Percentiles rank a stretch among this genome's conserved stretches.
phyloP scores from a whole-genome alignment of 805 yeast species.

The Cyberlindnera suaveolens region DNA sequence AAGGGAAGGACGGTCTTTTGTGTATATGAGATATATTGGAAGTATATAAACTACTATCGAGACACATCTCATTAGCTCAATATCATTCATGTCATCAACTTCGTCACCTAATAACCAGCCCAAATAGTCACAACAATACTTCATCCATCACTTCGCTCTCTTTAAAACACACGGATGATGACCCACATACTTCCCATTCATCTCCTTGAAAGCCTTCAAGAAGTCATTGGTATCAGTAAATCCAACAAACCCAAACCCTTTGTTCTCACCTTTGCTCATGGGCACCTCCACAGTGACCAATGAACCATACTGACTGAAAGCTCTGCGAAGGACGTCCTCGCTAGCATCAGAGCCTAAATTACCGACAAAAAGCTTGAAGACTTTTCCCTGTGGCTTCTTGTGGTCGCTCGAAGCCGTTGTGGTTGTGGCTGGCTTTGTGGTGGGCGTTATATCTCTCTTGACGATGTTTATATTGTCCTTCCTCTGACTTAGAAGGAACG shows the following conservation, averaged over 20 bases:
- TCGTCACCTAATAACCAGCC: background rate
- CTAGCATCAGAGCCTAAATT: slow-evolving; percentile 64
- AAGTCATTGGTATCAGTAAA: slow-evolving; percentile 62
- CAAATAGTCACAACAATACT: background rate
- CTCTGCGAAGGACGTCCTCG: slow-evolving; percentile 46
- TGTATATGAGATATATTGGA: background rate
- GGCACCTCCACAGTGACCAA: slow-evolving; percentile 58
- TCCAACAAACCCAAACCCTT: slow-evolving; percentile 74
- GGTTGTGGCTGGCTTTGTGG: slow-evolving; percentile 5
- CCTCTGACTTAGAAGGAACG: slow-evolving; percentile 31
- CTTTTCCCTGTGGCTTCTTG: slow-evolving; percentile 1
- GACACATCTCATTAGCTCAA: slow-evolving; percentile 24
- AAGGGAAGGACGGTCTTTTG: background rate
- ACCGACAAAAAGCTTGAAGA: slow-evolving; percentile 70
- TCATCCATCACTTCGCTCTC: slow-evolving; percentile 37
- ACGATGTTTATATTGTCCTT: slow-evolving; percentile 7
- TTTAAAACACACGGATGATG: slow-evolving; percentile 65
- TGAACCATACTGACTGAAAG: slow-evolving; percentile 48
- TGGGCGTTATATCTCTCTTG: slow-evolving; percentile 9
- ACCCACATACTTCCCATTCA: slow-evolving; percentile 75
- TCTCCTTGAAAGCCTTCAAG: slow-evolving; percentile 61
- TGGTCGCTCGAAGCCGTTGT: background rate
- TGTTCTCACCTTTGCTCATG: slow-evolving; percentile 30
- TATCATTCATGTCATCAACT: slow-evolving; percentile 3
- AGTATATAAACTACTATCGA: background rate